Evolutionary conservation across 2,329 filamentous ascomycete species (phyloP).

Genomic region (Zasmidium citrigriseum): DNA sequence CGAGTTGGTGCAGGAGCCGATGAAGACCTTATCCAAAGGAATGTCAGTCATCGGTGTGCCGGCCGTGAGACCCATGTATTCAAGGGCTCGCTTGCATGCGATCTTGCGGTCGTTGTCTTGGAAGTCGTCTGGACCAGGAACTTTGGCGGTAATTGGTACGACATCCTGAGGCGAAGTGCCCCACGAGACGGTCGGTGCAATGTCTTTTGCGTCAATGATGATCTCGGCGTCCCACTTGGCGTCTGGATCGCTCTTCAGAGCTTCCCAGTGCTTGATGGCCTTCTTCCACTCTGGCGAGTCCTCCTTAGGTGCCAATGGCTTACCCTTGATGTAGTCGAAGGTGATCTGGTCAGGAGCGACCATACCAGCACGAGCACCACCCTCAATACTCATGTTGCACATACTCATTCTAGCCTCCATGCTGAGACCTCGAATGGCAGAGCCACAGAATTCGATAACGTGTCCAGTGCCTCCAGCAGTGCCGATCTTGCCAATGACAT

Average conservation of each 20-base stretch:
- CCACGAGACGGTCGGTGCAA: constrained; percentile 92
- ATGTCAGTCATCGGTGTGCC: constrained; percentile 94
- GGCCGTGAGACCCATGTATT: constrained; percentile 92
- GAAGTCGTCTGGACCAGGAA: constrained; percentile 89
- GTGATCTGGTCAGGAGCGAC: constrained; percentile 92
- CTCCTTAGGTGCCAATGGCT: constrained; percentile 81
- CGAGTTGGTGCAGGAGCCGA: constrained; percentile 96
- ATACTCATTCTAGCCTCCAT: constrained; percentile 99
- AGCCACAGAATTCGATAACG: constrained; percentile 97
- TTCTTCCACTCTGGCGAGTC: constrained; percentile 88
- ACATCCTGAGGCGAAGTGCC: constrained; percentile 96
- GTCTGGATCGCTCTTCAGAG: constrained; percentile 78
- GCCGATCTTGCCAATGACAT: constrained; percentile 90
- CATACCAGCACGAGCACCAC: constrained; percentile 92
- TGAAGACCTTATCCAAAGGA: constrained; percentile 91
- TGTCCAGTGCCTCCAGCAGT: constrained; percentile 92
- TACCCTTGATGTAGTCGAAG: constrained; percentile 91
- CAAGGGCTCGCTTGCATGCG: constrained; percentile 76
- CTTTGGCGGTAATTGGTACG: constrained; percentile 86
- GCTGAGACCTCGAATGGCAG: constrained; percentile 82
- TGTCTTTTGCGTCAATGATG: constrained; percentile 88
- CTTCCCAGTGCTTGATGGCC: constrained; percentile 84
- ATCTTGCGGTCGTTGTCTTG: constrained; percentile 76
- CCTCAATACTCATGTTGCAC: constrained; percentile 99
- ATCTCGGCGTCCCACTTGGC: constrained; percentile 90